Base-by-base conservation (phyloP, 352 stramenopile species). In the Phytophthora melonis region DNA sequence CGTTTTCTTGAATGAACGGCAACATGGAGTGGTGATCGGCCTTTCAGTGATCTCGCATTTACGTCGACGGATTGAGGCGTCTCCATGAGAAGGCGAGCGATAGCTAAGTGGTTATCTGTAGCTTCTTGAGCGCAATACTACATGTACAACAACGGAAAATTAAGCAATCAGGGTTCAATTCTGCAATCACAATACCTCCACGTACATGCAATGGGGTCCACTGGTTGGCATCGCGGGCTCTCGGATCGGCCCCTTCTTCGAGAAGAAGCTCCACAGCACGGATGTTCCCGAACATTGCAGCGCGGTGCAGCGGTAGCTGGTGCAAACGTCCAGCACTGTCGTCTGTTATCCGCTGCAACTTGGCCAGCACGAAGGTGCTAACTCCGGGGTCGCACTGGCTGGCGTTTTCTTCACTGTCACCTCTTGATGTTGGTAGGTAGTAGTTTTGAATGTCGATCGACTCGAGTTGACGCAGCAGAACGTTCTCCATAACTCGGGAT, bases 201-300 rank as follows among this genome's bases (percentile, higher is more conserved):
- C 80, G 19, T 55, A 91, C 84, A 68, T 93, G 87, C 9, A 93
- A 63, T 32, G 77, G 64, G 1, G 83, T 91, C 87, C 87, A 93
- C 1, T 75, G 82, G 23, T 92, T 88, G 1, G 71, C 64, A 67
- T 93, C 87, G 58, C 70, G 74, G n/a, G 68, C 71, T 21, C 74
- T 77, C 2, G 82, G 64, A 10, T 83, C 70, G 13, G 67, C 63
- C 18, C 75, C 80, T 65, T 81, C 63, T n/a, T 81, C 64, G 0
- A 92, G 70, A 19, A 93, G 67, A 53, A 82, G 27, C 53, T 79
- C 63, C 1, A 84, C 75, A 0, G 81, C 80, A 0, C 74, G 54
- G 2, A 72, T 36, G 43, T 89, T 86, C 3, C 79, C 87, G 56
- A 82, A 89, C 59, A 86, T 84, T 1, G 69, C 75, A 45, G 87